Percentiles rank a stretch among this genome's conserved stretches.
These are phyloP conservation scores for Spathaspora girioi DNA, from an alignment of 805 yeast genomes.

Conservation along the genomic window DNA sequence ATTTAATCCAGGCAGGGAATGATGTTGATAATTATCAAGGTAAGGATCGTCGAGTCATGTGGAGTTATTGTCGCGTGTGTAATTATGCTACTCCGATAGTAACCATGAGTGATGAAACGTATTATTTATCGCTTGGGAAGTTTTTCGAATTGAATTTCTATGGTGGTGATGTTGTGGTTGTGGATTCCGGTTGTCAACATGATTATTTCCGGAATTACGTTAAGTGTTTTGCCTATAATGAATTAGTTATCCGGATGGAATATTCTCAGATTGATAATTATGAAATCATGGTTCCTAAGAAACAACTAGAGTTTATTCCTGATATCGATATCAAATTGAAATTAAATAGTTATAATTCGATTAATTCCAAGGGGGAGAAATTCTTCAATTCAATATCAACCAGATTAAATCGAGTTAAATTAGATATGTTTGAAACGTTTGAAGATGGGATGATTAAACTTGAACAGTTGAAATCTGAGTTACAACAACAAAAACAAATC, in stretches of 20 bases:
- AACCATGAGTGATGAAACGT: conserved; percentile 81
- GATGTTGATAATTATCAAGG: conserved; percentile 8
- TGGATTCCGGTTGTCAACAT: conserved; percentile 58
- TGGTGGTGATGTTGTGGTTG: conserved; percentile 26
- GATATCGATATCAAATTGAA: conserved; percentile 67
- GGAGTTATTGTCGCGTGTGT: conserved; percentile 89
- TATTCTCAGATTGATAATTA: conserved; percentile 71
- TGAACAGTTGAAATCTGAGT: conserved; percentile 51
- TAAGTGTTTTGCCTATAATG: conserved; percentile 79
- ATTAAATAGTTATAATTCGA: conserved; percentile 53
- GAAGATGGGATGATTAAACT: conserved; percentile 64
- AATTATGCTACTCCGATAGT: conserved; percentile 69
- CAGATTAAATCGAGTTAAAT: conserved; percentile 72
- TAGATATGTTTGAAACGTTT: conserved; percentile 65
- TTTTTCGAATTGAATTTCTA: conserved; percentile 84
- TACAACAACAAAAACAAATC: conserved; percentile 46
- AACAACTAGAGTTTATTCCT: conserved; percentile 68
- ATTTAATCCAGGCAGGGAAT: conserved; percentile 15
- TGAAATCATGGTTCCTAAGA: conserved; percentile 74
- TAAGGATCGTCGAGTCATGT: conserved; percentile 62
- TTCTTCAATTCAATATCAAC: conserved; percentile 74
- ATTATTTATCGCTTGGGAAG: conserved; percentile 91
- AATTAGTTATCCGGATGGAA: conserved; percentile 74
- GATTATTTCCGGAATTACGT: conserved; percentile 79
- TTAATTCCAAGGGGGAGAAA: conserved; percentile 47